Base-by-base conservation (phyloP, 495 filamentous ascomycete species). In the Zalerion maritima region DNA sequence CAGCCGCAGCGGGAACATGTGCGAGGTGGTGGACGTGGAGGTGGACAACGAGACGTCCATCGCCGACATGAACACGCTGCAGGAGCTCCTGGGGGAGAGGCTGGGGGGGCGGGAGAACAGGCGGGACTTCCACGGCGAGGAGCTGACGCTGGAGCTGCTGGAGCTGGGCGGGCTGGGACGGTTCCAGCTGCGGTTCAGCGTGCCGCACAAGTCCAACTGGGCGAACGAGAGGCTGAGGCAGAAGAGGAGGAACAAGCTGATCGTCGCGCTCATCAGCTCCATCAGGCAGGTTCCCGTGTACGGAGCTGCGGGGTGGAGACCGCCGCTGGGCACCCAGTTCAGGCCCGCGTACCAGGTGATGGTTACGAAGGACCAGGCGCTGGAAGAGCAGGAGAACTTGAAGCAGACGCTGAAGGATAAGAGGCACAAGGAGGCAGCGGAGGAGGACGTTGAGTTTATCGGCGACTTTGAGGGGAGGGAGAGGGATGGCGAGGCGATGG, bases 191-290 rank as follows among this genome's bases (percentile, higher is more conserved):
- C 60, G 59, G 18, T 62, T 78, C 17, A 69, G 74, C 34, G 69
- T 86, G 38, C 62, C 40, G 7, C 47, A 54, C 37, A 41, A 45
- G 28, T 41, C 35, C 30, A 89, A 87, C 52, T 87, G 79, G 78
- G 64, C 78, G 8, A 81, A 81, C 42, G 81, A 84, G 46, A 61
- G 65, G 14, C 58, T 87, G 18, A 67, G 79, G 20, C 62, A 72
- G 9, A 58, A 74, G 12, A 69, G 81, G 16, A 67, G 77, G 29
- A 80, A 72, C 37, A 84, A 80, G 49, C 81, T 89, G 55, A 78
- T 85, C 69, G 82, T 76, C 46, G 81, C 81, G 4, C 50, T 87
- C 10, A 67, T 86, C 13, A 52, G 75, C 5, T 73, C 80, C 13
- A 51, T 82, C 8, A 67, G 74, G 40, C 75, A 71, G 51, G 59